Percentiles rank a stretch among this genome's conserved stretches.
Evolutionary conservation across 2,329 filamentous ascomycete species (phyloP).

Genomic region (Paramyrothecium sp.): DNA sequence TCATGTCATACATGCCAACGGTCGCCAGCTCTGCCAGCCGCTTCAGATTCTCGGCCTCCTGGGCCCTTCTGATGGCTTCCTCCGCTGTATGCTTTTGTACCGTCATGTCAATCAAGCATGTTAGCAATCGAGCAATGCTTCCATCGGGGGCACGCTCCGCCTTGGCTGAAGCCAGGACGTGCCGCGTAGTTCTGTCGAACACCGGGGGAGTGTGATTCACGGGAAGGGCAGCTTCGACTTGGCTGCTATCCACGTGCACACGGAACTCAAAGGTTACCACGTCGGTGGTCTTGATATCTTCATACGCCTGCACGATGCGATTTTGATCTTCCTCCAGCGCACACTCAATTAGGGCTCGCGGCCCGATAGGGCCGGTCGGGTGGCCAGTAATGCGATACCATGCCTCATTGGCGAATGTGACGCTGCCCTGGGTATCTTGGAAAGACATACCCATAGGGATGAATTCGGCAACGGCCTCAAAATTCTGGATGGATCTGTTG

Average conservation of each 20-base stretch:
- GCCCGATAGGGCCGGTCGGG: constrained; percentile 27
- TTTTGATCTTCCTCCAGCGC: constrained; percentile 45
- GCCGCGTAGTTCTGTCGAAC: constrained; percentile 33
- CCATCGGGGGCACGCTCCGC: constrained; percentile 43
- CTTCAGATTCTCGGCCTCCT: constrained; percentile 52
- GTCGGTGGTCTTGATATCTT: constrained; percentile 33
- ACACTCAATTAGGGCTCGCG: constrained; percentile 38
- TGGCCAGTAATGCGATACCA: constrained; percentile 55
- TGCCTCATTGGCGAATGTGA: constrained; percentile 70
- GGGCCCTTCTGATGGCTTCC: constrained; percentile 45
- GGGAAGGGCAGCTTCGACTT: constrained; percentile 6
- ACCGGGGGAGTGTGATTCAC: constrained; percentile 11
- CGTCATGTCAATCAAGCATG: constrained; percentile 51
- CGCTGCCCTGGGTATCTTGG: constrained; percentile 60
- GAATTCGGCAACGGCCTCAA: constrained; percentile 70
- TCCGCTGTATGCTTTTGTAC: constrained; percentile 47
- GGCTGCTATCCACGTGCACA: constrained; percentile 11
- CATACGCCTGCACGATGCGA: constrained; percentile 38
- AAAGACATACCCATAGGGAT: constrained; percentile 75
- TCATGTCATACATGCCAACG: constrained; percentile 55
- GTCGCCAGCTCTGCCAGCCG: constrained; percentile 54
- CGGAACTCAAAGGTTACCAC: constrained; percentile 48
- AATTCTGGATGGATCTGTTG: constrained; percentile 59
- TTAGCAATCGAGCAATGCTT: constrained; percentile 42
- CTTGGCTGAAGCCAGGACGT: constrained; percentile 46